Evolutionary conservation across 2,329 filamentous ascomycete genomes (phyloP).

Genomic region (Fusarium coffeatum): DNA sequence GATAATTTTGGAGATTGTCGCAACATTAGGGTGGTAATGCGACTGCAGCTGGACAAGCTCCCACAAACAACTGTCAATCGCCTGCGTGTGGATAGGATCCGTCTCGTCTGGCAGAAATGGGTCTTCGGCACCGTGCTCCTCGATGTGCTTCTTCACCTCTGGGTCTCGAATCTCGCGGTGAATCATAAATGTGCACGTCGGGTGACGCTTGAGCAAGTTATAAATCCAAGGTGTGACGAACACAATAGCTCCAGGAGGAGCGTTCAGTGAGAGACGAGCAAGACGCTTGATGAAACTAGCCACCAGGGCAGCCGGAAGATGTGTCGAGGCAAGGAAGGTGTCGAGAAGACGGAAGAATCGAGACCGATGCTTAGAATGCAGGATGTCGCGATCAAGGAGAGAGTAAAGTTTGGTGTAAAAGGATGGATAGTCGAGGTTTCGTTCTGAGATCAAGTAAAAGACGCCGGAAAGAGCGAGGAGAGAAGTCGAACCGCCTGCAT

Average conservation of each 20-base stretch:
- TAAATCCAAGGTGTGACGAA: constrained; percentile 93
- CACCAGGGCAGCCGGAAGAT: constrained; percentile 89
- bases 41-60: constrained; percentile 90
- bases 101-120: constrained; percentile 80
- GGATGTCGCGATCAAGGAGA: constrained; percentile 82
- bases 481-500: constrained; percentile 86
- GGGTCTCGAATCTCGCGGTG: constrained; percentile 77
- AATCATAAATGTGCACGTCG: constrained; percentile 94
- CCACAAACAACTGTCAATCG: constrained; percentile 95
- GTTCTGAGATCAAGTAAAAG: constrained; percentile 92
- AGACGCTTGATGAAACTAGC: constrained; percentile 98
- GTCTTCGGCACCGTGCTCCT: constrained; percentile 72
- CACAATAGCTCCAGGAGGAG: constrained; percentile 89
- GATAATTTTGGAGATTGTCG: constrained; percentile 91
- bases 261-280: constrained; percentile 83
- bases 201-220: constrained; percentile 91
- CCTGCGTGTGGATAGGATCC: constrained; percentile 86
- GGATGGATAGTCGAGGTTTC: constrained; percentile 94
- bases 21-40: constrained; percentile 97
- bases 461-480: constrained; percentile 90
- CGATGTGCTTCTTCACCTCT: constrained; percentile 68
- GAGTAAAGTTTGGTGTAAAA: constrained; percentile 97
- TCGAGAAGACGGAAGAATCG: constrained; percentile 93
- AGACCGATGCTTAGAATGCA: constrained; percentile 95
- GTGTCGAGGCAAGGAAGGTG: constrained; percentile 88